Base-by-base conservation (phyloP, 208 protist genomes). In the Acanthamoeba sp. region DNA sequence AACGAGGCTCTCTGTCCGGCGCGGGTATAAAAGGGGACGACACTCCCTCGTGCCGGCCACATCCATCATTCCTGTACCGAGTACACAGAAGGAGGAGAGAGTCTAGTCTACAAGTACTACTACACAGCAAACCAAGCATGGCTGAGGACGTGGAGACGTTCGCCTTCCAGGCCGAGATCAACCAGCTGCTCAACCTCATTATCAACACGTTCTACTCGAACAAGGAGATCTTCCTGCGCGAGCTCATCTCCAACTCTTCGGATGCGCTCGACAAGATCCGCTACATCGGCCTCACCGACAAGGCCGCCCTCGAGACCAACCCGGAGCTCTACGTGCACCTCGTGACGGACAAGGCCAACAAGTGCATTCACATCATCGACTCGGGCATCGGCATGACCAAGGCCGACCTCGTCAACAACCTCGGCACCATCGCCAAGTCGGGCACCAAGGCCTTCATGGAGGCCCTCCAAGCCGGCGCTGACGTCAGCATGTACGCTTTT, bases 131-230 rank as follows among this genome's bases (percentile, higher is more conserved):
- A 66, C 24, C 27, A 76, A 16, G n/a, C 24, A 94, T 94, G 91
- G 27, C 91, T 12, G 91, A 80, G 29, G 91, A 94, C 27, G 71
- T 91, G 38, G 91, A 94, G 91, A 94, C 91, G 29, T 94, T 94
- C 34, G 91, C 91, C 20, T 96, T 96, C 62, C 98, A 99, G 98
- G 98, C 99, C 96, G 99, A 99, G 95, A 99, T 99, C 96, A 99
- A 98, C 95, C 98, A 99, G 97, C 97, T 99, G 92, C 98, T 99
- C 97, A 98, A 95, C 87, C 96, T 99, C 32, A 99, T 99, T 97
- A 99, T 99, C 98, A 99, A 99, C 98, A 99, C 99, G 84, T 99
- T 99, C 97, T 99, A 99, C 97, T 98, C 97, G 34, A 99, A 99
- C 96, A 99, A 99, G 97, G 99, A 99, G 94, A 99, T 99, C 96